Conservation (phyloP, 352 stramenopile species). For the Aphanomyces astaci region DNA sequence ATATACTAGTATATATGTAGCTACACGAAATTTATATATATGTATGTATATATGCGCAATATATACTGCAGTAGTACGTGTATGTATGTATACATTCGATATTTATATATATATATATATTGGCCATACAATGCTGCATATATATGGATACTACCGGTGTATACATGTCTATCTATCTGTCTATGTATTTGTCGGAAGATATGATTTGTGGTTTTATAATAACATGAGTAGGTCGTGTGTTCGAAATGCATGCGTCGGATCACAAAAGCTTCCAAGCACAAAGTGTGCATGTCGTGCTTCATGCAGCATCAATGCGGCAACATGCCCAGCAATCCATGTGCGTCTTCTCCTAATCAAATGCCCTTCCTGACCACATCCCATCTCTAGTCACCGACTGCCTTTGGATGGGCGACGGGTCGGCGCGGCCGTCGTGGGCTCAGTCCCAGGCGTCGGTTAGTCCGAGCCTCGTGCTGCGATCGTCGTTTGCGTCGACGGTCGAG, state of each 20-base stretch:
- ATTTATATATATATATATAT: no score
- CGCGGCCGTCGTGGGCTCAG: not conserved
- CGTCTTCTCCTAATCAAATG: not conserved
- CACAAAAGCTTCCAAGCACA: constrained; percentile 11
- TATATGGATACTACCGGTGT: no score
- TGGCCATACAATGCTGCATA: no score
- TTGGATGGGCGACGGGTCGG: not conserved
- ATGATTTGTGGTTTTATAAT: no score
- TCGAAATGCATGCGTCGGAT: constrained; percentile 8
- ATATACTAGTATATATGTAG: no score
- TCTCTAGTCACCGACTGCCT: not conserved
- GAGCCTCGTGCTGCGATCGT: not conserved
- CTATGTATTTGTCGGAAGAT: no score
- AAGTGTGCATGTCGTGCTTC: constrained; percentile 8
- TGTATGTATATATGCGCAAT: no score
- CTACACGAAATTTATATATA: no score
- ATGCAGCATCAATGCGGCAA: not conserved
- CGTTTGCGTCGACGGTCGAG: not conserved
- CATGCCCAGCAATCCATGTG: not conserved
- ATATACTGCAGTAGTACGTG: no score
- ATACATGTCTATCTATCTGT: no score
- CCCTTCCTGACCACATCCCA: not conserved
- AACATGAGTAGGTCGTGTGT: constrained; percentile 11
- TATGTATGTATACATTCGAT: no score
- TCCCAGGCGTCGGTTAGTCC: not conserved